Evolutionary conservation across 2,329 filamentous ascomycete species (phyloP).

Genomic region (Colletotrichum higginsianum): DNA sequence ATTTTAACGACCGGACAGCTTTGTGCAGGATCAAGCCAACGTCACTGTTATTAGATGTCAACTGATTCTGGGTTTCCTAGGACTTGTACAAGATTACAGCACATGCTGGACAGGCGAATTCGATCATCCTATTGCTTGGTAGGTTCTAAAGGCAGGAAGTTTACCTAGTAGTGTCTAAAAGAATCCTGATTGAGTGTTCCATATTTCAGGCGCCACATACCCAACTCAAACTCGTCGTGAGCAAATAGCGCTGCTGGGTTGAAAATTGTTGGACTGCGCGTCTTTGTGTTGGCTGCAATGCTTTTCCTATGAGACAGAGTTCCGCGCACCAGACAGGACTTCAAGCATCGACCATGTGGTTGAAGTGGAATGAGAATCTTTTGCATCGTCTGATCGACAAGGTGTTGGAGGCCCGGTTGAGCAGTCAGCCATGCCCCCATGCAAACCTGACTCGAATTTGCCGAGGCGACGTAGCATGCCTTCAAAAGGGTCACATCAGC

Average conservation of each 20-base stretch:
- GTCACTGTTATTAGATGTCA: too few species aligned
- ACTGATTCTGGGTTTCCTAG: too few species aligned
- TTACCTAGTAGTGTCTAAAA: not conserved
- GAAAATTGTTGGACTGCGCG: not conserved
- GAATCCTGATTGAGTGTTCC: not conserved
- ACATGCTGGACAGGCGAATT: not conserved
- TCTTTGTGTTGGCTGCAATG: not conserved
- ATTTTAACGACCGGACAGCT: too few species aligned
- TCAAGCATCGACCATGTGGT: not conserved
- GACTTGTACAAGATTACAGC: not conserved
- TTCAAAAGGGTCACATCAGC: not conserved
- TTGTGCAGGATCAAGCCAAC: too few species aligned
- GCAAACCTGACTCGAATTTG: not conserved
- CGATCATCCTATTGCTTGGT: not conserved
- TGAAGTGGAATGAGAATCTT: not conserved
- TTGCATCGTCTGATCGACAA: not conserved
- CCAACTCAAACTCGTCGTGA: not conserved
- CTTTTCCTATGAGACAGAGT: not conserved
- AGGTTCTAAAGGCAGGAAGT: not conserved
- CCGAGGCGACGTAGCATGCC: not conserved
- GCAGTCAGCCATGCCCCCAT: not conserved
- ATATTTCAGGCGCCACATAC: not conserved
- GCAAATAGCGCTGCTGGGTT: not conserved
- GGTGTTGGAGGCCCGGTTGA: too few species aligned
- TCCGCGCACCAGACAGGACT: not conserved